Evolutionary conservation across 768 basidiomycete species (phyloP).

Genomic region (Mycena kentingensis): DNA sequence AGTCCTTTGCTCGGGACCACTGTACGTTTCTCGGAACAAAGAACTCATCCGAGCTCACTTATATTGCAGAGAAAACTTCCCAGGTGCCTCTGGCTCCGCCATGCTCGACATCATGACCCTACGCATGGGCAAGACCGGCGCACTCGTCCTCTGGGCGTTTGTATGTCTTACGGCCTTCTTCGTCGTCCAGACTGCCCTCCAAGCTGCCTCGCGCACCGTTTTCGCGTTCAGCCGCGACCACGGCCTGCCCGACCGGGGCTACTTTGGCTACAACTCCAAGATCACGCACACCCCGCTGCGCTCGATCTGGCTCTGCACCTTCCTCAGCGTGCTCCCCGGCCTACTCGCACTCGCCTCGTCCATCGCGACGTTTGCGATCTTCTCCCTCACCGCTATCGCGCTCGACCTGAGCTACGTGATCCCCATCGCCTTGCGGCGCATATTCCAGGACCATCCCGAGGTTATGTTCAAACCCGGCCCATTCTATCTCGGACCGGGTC

Average conservation of each 20-base stretch:
- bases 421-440: constrained; percentile 73
- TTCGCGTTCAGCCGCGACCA: constrained; percentile 86
- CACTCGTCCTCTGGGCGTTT: constrained; percentile 77
- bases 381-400: constrained; percentile 78
- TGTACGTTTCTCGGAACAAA: constrained; percentile 43
- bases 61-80: constrained; percentile 56
- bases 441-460: constrained; percentile 73
- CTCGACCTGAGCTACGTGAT: constrained; percentile 81
- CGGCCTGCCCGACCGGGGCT: constrained; percentile 75
- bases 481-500: constrained; percentile 78
- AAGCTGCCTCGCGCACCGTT: constrained; percentile 79
- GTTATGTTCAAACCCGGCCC: constrained; percentile 85
- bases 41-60: constrained; percentile 7
- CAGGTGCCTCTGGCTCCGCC: too few species aligned
- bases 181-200: constrained; percentile 77
- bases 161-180: constrained; percentile 89
- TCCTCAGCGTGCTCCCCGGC: constrained; percentile 68
- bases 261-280: constrained; percentile 68
- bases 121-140: constrained; percentile 75
- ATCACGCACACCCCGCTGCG: constrained; percentile 74
- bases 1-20: constrained; percentile 78
- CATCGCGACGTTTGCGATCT: constrained; percentile 77
- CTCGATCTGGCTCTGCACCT: constrained; percentile 73
- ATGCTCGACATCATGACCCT: constrained; percentile 77
- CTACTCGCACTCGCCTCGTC: constrained; percentile 77